Evolutionary conservation across 176 grass and related monocot genomes (phyloP).

Genomic region (Sorghum bicolor): Sorghum_bicolor_NCBIv3 NC_012873.2:67283501-67284000

Average conservation of each 20-base stretch:
- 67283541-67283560: too few relatives aligned
- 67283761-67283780: not conserved
- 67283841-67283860: not conserved
- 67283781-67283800: not conserved
- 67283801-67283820: not conserved
- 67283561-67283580: too few relatives aligned
- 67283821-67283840: not conserved
- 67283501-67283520: too few relatives aligned
- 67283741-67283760: not conserved
- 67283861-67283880: too few relatives aligned
- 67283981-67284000: conserved; percentile 43
- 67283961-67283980: conserved; percentile 32
- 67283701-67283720: too few relatives aligned
- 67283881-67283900: not conserved
- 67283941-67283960: not conserved
- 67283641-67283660: too few relatives aligned
- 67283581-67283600: too few relatives aligned
- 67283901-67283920: not conserved
- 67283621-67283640: too few relatives aligned
- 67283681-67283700: too few relatives aligned
- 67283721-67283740: not conserved
- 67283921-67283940: not conserved
- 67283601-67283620: too few relatives aligned
- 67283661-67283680: too few relatives aligned
- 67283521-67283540: too few relatives aligned